Percentiles rank a stretch among this genome's conserved stretches.
Conservation (phyloP, 192 early-diverging fungal genomes). For the Coemansia sp. region DNA sequence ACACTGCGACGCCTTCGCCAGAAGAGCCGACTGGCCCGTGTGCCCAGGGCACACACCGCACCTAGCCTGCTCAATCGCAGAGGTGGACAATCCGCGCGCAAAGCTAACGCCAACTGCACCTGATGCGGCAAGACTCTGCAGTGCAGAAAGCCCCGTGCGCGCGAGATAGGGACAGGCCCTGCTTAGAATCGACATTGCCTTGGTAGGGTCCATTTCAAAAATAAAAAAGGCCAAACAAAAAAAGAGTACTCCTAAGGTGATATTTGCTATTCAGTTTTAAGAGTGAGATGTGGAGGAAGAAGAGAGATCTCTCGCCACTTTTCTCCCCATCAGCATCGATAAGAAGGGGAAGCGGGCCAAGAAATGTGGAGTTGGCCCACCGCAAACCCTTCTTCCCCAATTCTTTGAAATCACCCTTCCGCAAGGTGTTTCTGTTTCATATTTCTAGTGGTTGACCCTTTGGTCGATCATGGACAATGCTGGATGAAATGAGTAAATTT, state of each 20-base stretch:
- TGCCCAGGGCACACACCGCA: conserved; percentile 53
- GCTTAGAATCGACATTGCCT: conserved; percentile 52
- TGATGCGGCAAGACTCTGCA: conserved; percentile 34
- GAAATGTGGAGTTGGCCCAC: background rate
- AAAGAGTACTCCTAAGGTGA: background rate
- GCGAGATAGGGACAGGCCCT: conserved; percentile 54
- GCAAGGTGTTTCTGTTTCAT: background rate
- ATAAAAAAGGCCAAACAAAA: background rate
- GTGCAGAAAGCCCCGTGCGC: conserved; percentile 42
- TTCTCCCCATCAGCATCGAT: no score
- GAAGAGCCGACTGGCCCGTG: conserved; percentile 52
- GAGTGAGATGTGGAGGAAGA: background rate
- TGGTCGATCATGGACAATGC: no score
- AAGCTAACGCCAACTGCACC: conserved; percentile 7
- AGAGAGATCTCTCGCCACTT: conserved; percentile 7
- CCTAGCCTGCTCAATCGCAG: conserved; percentile 39
- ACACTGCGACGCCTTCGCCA: conserved; percentile 55
- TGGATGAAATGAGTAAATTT: no score
- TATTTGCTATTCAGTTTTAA: conserved; percentile 4
- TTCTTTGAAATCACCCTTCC: background rate
- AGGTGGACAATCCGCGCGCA: conserved; percentile 39
- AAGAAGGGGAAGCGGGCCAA: background rate
- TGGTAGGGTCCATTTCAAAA: conserved; percentile 43
- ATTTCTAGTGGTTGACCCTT: background rate
- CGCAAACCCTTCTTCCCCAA: background rate